Conservation (phyloP, 2,329 filamentous ascomycete species). For the Colletotrichum musicola region DNA sequence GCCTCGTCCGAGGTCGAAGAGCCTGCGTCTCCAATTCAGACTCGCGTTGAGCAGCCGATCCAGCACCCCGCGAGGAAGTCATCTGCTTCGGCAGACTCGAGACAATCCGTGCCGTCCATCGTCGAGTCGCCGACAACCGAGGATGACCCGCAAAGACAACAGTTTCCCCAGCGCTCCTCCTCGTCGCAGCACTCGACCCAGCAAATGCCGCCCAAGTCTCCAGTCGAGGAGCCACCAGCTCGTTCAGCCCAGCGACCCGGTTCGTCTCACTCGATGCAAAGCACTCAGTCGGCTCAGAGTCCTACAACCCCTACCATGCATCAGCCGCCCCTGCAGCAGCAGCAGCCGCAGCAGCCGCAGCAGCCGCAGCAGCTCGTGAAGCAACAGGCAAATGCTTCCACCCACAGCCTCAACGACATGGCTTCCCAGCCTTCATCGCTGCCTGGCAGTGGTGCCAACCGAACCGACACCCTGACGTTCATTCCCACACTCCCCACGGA, state of each 20-base stretch:
- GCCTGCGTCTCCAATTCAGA: constrained; percentile 34
- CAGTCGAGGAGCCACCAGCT: constrained; percentile 58
- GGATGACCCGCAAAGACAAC: constrained; percentile 47
- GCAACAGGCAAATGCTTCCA: constrained; percentile 39
- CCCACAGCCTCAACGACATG: constrained; percentile 72
- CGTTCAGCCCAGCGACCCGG: constrained; percentile 59
- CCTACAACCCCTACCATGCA: constrained; percentile 34
- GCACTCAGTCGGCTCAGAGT: constrained; percentile 26
- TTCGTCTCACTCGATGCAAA: constrained; percentile 39
- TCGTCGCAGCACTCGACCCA: constrained; percentile 49
- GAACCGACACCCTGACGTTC: constrained; percentile 83
- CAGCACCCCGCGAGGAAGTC: constrained; percentile 51
- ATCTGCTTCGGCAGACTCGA: constrained; percentile 47
- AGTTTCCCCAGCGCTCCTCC: constrained; percentile 66
- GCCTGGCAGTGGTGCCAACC: constrained; percentile 73
- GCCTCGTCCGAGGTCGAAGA: constrained; percentile 50
- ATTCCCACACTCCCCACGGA: constrained; percentile 79
- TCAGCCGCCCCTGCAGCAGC: constrained; percentile 36
- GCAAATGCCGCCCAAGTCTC: constrained; percentile 41
- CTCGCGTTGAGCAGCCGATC: constrained; percentile 47
- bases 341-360: constrained; percentile 28
- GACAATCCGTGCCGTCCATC: constrained; percentile 66
- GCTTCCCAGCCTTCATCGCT: constrained; percentile 75
- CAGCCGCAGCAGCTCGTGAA: constrained; percentile 40
- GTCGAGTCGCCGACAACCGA: constrained; percentile 73